Conservation (phyloP, 495 filamentous ascomycete species). For the Penicillium robsamsonii region DNA sequence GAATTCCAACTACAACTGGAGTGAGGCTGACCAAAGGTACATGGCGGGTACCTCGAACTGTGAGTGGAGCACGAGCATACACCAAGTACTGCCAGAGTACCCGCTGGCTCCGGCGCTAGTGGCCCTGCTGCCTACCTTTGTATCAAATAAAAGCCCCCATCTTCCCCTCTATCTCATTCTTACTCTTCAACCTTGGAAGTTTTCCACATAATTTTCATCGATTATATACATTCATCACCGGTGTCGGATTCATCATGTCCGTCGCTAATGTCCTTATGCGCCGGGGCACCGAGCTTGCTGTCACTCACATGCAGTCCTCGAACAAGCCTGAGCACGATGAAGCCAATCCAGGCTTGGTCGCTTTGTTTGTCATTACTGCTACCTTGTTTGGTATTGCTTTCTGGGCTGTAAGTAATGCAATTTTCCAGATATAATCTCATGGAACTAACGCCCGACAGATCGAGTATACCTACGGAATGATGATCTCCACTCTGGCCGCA, state of each 20-base stretch:
- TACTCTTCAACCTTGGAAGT: not conserved
- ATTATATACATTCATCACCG: not conserved
- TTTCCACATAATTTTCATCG: not conserved
- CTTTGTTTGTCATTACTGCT: not conserved
- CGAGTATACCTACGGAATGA: conserved; percentile 57
- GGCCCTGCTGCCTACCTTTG: conserved; percentile 10
- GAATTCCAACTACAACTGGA: not conserved
- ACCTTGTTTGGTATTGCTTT: conserved; percentile 2
- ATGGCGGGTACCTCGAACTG: not conserved
- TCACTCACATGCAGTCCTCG: conserved; percentile 1
- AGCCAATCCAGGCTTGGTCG: conserved; percentile 8
- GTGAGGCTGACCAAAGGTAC: not conserved
- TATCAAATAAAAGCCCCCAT: conserved; percentile 11
- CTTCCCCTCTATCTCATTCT: conserved; percentile 2
- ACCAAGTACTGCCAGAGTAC: conserved; percentile 8
- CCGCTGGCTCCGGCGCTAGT: conserved; percentile 8
- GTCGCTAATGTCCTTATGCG: conserved; percentile 11
- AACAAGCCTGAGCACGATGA: not conserved
- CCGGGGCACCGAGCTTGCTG: conserved; percentile 16
- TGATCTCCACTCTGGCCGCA: conserved; percentile 59
- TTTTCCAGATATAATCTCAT: not conserved
- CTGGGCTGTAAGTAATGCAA: conserved; percentile 11
- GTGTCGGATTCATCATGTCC: conserved; percentile 12
- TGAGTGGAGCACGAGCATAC: not conserved
- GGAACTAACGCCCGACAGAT: conserved; percentile 26